phyloP scores from a whole-genome alignment of 345 rosid species.

The Acer negundo region DNA sequence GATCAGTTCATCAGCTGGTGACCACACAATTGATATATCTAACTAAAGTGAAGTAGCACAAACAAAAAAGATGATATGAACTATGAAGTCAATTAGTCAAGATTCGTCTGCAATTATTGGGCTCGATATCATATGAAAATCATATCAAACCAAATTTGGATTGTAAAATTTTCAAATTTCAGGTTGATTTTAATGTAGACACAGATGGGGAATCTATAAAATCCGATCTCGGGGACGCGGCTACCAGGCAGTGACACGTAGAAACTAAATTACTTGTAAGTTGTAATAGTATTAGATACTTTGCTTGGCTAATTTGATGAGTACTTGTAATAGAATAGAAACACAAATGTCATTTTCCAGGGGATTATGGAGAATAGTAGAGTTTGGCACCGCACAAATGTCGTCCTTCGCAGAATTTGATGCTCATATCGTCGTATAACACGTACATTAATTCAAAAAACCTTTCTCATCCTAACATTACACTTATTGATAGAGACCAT shows the following conservation, averaged over 20 bases:
- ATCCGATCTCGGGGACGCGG: background rate
- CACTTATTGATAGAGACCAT: background rate
- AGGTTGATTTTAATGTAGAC: too few species aligned
- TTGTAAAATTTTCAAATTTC: background rate
- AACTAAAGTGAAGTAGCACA: background rate
- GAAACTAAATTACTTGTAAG: background rate
- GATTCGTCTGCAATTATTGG: background rate
- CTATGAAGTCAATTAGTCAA: background rate
- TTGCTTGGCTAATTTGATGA: background rate
- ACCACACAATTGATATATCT: background rate
- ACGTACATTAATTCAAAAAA: background rate
- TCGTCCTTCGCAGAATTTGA: background rate
- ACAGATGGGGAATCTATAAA: too few species aligned
- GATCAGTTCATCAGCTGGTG: background rate
- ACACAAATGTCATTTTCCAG: background rate
- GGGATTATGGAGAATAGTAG: background rate
- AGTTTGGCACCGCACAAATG: background rate
- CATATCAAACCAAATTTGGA: background rate
- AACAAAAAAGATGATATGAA: too few species aligned
- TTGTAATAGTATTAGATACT: background rate
- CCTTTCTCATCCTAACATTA: background rate
- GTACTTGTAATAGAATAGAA: too few species aligned
- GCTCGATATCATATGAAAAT: background rate
- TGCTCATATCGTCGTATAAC: background rate
- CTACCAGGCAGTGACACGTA: background rate